These are phyloP conservation scores for Terfezia claveryi DNA, from an alignment of 495 filamentous ascomycete species.

Conservation along the genomic window DNA sequence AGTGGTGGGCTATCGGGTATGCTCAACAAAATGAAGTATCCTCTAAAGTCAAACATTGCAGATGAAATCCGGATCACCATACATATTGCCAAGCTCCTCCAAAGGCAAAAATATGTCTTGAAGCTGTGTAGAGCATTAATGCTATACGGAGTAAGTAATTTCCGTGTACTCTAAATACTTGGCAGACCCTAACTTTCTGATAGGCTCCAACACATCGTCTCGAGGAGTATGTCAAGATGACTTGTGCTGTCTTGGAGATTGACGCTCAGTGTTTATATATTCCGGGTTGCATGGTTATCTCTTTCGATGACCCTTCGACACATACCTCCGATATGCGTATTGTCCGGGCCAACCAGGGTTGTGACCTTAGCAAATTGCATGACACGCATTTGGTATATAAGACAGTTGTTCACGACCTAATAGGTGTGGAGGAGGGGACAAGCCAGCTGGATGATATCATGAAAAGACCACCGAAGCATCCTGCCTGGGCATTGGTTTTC, in stretches of 20 bases:
- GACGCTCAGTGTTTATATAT: conserved; percentile 84
- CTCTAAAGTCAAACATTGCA: conserved; percentile 26
- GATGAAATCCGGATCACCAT: conserved; percentile 67
- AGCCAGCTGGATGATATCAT: conserved; percentile 44
- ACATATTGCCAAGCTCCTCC: conserved; percentile 66
- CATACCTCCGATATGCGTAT: conserved; percentile 89
- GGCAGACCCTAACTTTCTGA: not conserved
- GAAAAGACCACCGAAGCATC: conserved; percentile 38
- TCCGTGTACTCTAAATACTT: not conserved
- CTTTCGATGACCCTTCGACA: conserved; percentile 71
- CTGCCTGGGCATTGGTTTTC: conserved; percentile 47
- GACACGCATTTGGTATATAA: conserved; percentile 86
- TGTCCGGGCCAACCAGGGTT: conserved; percentile 46
- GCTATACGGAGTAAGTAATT: conserved; percentile 34
- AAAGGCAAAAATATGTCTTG: conserved; percentile 62
- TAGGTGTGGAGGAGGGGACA: conserved; percentile 68
- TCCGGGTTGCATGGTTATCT: conserved; percentile 87
- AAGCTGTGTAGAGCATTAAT: conserved; percentile 75
- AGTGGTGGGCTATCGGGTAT: conserved; percentile 5
- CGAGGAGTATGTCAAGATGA: conserved; percentile 28
- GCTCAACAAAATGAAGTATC: conserved; percentile 22
- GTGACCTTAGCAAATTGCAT: conserved; percentile 62
- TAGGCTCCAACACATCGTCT: conserved; percentile 49
- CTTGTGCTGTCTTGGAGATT: conserved; percentile 67
- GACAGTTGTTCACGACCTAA: conserved; percentile 70